Base-by-base conservation (phyloP, 2,329 filamentous ascomycete genomes). In the Didymella keratinophila region DNA sequence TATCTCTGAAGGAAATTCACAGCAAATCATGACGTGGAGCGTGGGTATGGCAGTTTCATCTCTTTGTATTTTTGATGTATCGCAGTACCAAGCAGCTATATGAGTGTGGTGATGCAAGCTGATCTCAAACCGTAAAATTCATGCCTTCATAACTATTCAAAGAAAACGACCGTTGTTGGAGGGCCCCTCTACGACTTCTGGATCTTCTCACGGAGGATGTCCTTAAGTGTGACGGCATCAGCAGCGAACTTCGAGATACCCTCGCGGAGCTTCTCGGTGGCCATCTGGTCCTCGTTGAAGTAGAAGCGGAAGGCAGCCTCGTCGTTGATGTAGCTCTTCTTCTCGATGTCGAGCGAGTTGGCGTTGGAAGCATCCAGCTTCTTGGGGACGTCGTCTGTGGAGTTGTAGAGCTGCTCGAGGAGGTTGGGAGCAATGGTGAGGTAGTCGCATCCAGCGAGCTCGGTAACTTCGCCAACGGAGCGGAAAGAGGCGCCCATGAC, bases 211-310 rank as follows among this genome's bases (percentile, higher is more conserved):
- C 89, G 89, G 76, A 99, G 86, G 75, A 96, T 93, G 66, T 87
- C 86, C 90, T 98, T 98, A 73, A 99, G 89, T 60, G 92, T 96
- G 68, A 93, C 83, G 69, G 95, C 93, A 76, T 99, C 95, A 71
- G 95, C 95, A 59, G 95, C 94, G 76, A 99, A 99, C 85, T 97
- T 97, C 86, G 92, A 96, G 86, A 99, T 99, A 82, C 95, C 95
- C 84, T 99, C 95, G 63, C 93, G 91, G 72, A 99, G 89, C 90
- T 99, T 99, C 89, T 98, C 93, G 69, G 96, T 92, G 65, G 92
- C 95, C 95, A 99, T 99, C 80, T 94, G 90, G 77, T 99, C 93
- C 87, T 99, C 95, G 87, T 99, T 99, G 89, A 99, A 97, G 82
- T 93, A 91, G 85, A 97, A 99, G 80, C 95, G 93, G 93, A 98